These are phyloP conservation scores for Trametes punicea DNA, from an alignment of 768 basidiomycete species.

Conservation along the genomic window DNA sequence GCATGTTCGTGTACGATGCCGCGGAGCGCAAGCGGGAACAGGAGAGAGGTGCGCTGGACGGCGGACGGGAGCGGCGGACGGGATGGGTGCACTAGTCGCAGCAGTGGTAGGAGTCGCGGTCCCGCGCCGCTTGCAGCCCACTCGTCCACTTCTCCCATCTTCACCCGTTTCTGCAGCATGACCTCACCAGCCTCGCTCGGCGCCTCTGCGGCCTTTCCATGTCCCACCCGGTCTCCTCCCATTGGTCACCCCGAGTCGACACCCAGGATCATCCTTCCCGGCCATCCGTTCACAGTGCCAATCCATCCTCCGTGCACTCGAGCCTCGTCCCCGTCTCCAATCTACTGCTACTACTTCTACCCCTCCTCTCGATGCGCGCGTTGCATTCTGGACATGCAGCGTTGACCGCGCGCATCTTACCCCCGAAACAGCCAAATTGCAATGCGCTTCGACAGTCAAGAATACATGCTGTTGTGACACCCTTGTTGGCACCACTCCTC, in stretches of 20 bases:
- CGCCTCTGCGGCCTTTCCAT: slow-evolving; percentile 2
- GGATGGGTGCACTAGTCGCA: too few relatives aligned
- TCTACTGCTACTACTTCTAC: background rate
- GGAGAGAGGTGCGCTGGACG: background rate
- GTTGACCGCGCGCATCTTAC: too few relatives aligned
- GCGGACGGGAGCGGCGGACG: too few relatives aligned
- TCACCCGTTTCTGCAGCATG: background rate
- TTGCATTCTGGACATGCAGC: too few relatives aligned
- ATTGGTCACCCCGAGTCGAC: background rate
- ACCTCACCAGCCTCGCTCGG: slow-evolving; percentile 2
- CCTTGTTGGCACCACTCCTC: background rate
- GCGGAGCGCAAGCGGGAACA: background rate
- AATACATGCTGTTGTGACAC: slow-evolving; percentile 13
- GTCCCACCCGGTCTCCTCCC: background rate
- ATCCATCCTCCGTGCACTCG: background rate
- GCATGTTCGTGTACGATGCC: slow-evolving; percentile 24
- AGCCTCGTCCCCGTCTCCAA: background rate
- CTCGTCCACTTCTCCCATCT: background rate
- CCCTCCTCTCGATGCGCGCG: background rate
- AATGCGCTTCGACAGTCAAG: background rate
- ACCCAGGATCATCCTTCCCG: background rate
- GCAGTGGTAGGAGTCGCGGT: background rate
- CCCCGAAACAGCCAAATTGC: too few relatives aligned
- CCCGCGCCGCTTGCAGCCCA: background rate
- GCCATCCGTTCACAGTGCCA: background rate